Percentiles rank a stretch among this genome's conserved stretches.
phyloP scores from a whole-genome alignment of 352 stramenopile species.

The Globisporangium echinulatum region DNA sequence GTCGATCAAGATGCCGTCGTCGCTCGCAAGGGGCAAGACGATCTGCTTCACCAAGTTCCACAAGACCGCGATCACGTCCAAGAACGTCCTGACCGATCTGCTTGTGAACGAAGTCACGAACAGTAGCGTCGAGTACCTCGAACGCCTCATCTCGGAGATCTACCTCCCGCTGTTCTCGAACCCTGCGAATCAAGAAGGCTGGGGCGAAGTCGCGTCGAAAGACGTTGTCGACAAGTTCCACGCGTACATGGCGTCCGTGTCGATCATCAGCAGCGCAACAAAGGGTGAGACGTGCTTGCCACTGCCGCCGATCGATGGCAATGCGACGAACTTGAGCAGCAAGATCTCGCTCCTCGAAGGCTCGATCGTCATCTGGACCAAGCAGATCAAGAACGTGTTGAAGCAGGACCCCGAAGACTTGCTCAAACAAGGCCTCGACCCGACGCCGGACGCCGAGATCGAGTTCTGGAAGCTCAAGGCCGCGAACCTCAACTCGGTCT shows the following conservation, averaged over 20 bases:
- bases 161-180: slow-evolving; percentile 96
- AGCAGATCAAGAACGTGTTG: slow-evolving; percentile 98
- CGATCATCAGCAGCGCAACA: slow-evolving; percentile 95
- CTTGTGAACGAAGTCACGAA: slow-evolving; percentile 82
- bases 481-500: slow-evolving; percentile 93
- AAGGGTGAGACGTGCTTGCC: slow-evolving; percentile 97
- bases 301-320: slow-evolving; percentile 88
- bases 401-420: slow-evolving; percentile 96
- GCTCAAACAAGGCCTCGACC: slow-evolving; percentile 94
- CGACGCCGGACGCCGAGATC: slow-evolving; percentile 96
- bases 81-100: slow-evolving; percentile 85
- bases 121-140: slow-evolving; percentile 93
- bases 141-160: slow-evolving; percentile 92
- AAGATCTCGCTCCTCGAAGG: slow-evolving; percentile 96
- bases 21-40: slow-evolving; percentile 84
- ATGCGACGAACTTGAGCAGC: slow-evolving; percentile 78
- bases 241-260: slow-evolving; percentile 93
- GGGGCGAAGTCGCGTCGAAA: slow-evolving; percentile 94
- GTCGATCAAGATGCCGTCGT: slow-evolving; percentile 82
- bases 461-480: slow-evolving; percentile 98
- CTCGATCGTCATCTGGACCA: slow-evolving; percentile 98
- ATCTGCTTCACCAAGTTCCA: slow-evolving; percentile 91
- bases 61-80: slow-evolving; percentile 66
- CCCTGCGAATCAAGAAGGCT: slow-evolving; percentile 91
- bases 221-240: slow-evolving; percentile 98